Evolutionary conservation across 179 eudicot genomes (phyloP), one percentile per base, ranked within the genome.

Genomic region (Spergularia azorica): DNA sequence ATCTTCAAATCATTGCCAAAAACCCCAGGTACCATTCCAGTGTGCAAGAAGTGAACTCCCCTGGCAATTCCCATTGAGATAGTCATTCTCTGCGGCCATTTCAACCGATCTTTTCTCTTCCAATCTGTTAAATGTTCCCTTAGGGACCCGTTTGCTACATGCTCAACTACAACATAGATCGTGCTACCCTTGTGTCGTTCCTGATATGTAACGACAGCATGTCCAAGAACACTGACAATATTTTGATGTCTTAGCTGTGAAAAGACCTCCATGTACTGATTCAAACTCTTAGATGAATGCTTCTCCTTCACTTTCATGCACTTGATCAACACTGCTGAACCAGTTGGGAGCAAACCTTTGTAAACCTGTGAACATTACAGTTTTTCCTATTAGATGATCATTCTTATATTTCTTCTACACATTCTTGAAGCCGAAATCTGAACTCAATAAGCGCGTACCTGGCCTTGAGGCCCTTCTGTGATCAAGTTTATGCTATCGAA

Each of bases 51-150:
- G 20, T 93, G 97, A 71, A 93, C 84, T 32, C 97, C 99, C 83
- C 83, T 88, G 1, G 95, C 94, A 58, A 95, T 83, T 6, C 97
- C 95, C 83, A 91, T 88, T 3, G 94, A 77, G 43, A 91, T 90
- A 21, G 87, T 87, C 87, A 93, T 88, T 83, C 99, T 90, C 74
- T 95, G 97, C 32, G 99, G 97, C 99, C 99, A 95, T 81, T 95
- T 91, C n/a, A 95, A 79, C 62, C 78, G 76, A 43, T 91, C 97
- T 74, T 82, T 88, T 79, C 83, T 91, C 75, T 79, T 91, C 92
- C 90, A 86, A 69, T 95, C 99, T 67, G 79, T 80, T 26, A 95
- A 86, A 82, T 91, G 97, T 76, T 91, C 95, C 52, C 87, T 87
- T 17, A 95, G 68, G 5, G 95, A 89, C 63, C 97, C 97, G 56